phyloP scores from a whole-genome alignment of 2,329 filamentous ascomycete species.

The Acrodontium crateriforme region DNA sequence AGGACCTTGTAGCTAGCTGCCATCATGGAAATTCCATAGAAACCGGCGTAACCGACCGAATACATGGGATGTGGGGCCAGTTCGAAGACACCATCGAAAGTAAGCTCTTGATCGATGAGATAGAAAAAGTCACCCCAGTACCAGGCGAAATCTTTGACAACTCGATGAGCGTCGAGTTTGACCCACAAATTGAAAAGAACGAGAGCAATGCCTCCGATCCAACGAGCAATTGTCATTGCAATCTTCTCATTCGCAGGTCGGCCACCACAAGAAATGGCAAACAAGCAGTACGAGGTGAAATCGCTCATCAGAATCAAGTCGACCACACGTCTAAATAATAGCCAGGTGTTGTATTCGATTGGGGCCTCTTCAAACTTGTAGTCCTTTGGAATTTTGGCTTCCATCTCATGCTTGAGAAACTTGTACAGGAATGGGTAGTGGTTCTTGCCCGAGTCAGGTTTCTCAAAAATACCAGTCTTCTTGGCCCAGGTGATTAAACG shows the following conservation, averaged over 20 bases:
- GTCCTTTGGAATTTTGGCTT: slow-evolving; percentile 86
- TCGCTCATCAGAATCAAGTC: slow-evolving; percentile 98
- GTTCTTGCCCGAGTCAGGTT: slow-evolving; percentile 67
- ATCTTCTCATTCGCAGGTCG: slow-evolving; percentile 59
- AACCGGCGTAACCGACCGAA: slow-evolving; percentile 92
- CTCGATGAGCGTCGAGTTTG: slow-evolving; percentile 90
- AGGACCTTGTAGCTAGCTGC: slow-evolving; percentile 94
- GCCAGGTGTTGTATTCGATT: slow-evolving; percentile 97
- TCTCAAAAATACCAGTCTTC: slow-evolving; percentile 73
- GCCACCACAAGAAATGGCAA: slow-evolving; percentile 76
- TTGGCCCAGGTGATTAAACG: slow-evolving; percentile 78
- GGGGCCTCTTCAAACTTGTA: slow-evolving; percentile 89
- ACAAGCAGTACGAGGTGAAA: slow-evolving; percentile 92
- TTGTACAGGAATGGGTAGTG: slow-evolving; percentile 70
- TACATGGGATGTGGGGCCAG: slow-evolving; percentile 99
- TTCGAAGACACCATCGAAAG: slow-evolving; percentile 97
- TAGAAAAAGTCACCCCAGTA: slow-evolving; percentile 99
- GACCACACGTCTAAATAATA: slow-evolving; percentile 87
- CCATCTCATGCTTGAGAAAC: slow-evolving; percentile 75
- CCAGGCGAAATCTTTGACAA: slow-evolving; percentile 98
- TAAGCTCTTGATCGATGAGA: slow-evolving; percentile 92
- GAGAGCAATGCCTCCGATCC: slow-evolving; percentile 62
- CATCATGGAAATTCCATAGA: slow-evolving; percentile 97
- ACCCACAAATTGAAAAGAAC: slow-evolving; percentile 97
- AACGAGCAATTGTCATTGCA: slow-evolving; percentile 57